Evolutionary conservation across 2,329 filamentous ascomycete genomes (phyloP).

Genomic region (Ascochyta clinopodiicola): DNA sequence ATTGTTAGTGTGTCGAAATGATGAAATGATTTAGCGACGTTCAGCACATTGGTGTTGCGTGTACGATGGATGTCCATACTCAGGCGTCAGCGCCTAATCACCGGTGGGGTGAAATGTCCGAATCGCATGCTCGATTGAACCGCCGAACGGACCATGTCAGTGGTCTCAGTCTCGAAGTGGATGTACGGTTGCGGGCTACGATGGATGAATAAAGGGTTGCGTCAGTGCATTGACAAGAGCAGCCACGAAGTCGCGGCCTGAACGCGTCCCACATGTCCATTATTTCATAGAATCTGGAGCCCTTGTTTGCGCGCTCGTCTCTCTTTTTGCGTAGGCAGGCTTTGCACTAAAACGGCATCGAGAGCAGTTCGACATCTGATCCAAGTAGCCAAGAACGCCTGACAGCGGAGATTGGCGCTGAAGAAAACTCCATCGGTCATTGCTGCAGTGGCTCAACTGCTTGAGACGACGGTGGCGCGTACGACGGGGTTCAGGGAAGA

Average conservation of each 20-base stretch:
- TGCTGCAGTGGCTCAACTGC: slow-evolving; percentile 12
- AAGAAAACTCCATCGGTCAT: slow-evolving; percentile 1
- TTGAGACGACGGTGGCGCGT: slow-evolving; percentile 16
- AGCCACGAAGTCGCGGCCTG: neutral
- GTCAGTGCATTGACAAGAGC: slow-evolving; percentile 2
- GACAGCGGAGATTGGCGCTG: slow-evolving; percentile 15
- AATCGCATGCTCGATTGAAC: neutral
- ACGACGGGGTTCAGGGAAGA: slow-evolving; percentile 13
- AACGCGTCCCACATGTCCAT: neutral
- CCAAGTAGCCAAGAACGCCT: slow-evolving; percentile 5
- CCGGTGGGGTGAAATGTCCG: slow-evolving; percentile 1
- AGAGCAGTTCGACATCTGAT: neutral
- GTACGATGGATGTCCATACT: neutral
- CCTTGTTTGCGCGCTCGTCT: neutral
- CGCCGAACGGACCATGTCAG: neutral
- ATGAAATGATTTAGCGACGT: neutral
- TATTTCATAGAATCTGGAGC: neutral
- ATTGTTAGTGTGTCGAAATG: slow-evolving; percentile 13
- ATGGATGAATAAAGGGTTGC: neutral
- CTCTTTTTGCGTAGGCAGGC: too few relatives aligned
- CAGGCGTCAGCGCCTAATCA: slow-evolving; percentile 6
- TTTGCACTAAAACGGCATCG: neutral
- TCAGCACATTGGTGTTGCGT: slow-evolving; percentile 1
- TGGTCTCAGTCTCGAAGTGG: neutral
- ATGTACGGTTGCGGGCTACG: neutral